Base-by-base conservation (phyloP, 2,329 filamentous ascomycete genomes). In the Biscogniauxia marginata region DNA sequence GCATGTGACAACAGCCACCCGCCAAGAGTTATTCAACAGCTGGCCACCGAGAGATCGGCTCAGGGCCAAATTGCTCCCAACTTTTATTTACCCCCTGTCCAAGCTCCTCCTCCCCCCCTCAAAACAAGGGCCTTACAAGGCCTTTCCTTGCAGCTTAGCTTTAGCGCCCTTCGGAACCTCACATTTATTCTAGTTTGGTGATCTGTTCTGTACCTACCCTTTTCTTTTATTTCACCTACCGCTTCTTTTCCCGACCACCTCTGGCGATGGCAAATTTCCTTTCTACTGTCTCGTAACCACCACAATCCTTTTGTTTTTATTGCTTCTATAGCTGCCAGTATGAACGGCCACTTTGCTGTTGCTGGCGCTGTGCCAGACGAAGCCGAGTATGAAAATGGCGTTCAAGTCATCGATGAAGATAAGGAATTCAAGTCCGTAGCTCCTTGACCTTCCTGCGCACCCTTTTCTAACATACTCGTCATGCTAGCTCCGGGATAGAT, bases 391-490 rank as follows among this genome's bases (percentile, higher is more conserved):
- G 90, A 92, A 70, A 90, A 96, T 83, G 95, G 95, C 71, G 90
- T 98, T 70, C 95, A 99, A 77, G 92, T 99, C 67, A 91, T 99
- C 71, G 91, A 97, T 73, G 93, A 93, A 77, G 88, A 96, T 71
- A 98, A 98, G 79, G 84, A 91, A 67, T 99, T 97, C 85, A 98
- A 96, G 92, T 96, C 84, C 63, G 88, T 72, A 46, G 24, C 34
- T 51, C 51, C 11, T n/a, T 53, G 44, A 50, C 23, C 52, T 57
- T 59, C 25, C 51, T 44, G 22, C 57, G 50, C 49, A 13, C 25
- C 45, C 46, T 58, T 49, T 48, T 51, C 64, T 66, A 51, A 64
- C 57, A 45, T 34, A n/a, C 8, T 4, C 49, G 52, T 47, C 39
- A 46, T 55, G 49, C 20, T 52, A 96, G 91, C 75, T 76, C 84